These are phyloP conservation scores for Juncus effusus DNA, from an alignment of 176 grass and related monocot species.

Conservation along the genomic window DNA sequence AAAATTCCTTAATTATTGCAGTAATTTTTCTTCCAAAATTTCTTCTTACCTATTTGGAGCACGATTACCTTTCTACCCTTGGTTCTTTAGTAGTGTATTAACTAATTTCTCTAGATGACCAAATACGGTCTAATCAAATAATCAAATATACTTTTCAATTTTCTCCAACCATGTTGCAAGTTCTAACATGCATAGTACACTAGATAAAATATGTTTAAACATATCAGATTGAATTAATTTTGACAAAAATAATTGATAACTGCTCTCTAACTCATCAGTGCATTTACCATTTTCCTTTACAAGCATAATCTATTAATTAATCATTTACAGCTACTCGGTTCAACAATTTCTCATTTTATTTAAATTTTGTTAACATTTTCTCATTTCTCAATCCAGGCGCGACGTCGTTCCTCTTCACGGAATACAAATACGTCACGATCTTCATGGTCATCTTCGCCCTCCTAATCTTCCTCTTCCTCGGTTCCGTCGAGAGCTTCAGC, in stretches of 20 bases:
- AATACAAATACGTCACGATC: slow-evolving; percentile 58
- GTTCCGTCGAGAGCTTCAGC: slow-evolving; percentile 74
- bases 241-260: background rate
- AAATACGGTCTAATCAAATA: too few species aligned
- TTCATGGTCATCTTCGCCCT: slow-evolving; percentile 71
- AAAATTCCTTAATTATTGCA: background rate
- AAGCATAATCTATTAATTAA: too few species aligned
- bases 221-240: slow-evolving; percentile 1
- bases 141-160: too few species aligned
- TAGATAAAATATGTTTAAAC: background rate
- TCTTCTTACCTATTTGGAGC: too few species aligned
- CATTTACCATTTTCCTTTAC: too few species aligned
- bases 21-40: too few species aligned
- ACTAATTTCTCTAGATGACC: too few species aligned
- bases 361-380: background rate
- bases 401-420: slow-evolving; percentile 65
- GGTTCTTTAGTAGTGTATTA: too few species aligned
- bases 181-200: slow-evolving; percentile 6
- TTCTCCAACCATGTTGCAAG: background rate
- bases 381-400: slow-evolving; percentile 37
- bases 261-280: background rate
- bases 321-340: too few species aligned
- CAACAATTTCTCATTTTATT: too few species aligned
- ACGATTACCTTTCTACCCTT: too few species aligned
- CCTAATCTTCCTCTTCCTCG: slow-evolving; percentile 76